These are phyloP conservation scores for Neurospora sp. DNA, from an alignment of 495 filamentous ascomycete genomes.

Conservation along the genomic window DNA sequence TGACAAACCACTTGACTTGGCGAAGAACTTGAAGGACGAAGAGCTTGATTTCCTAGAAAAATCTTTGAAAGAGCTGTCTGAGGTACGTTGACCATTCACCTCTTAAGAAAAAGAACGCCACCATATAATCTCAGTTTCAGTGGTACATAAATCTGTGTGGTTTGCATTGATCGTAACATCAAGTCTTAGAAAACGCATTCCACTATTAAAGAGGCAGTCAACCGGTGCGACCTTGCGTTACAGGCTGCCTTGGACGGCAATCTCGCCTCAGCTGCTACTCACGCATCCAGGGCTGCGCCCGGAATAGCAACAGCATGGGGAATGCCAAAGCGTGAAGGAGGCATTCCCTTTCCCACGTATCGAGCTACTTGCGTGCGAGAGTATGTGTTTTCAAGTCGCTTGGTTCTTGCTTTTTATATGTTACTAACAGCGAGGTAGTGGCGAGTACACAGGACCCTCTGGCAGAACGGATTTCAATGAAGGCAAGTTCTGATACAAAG, in stretches of 20 bases:
- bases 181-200: background rate
- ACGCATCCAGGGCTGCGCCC: background rate
- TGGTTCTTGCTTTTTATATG: slow-evolving; percentile 8
- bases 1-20: slow-evolving; percentile 31
- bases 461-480: slow-evolving; percentile 36
- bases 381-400: slow-evolving; percentile 19
- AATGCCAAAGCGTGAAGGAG: slow-evolving; percentile 31
- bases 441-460: slow-evolving; percentile 18
- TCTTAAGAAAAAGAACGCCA: background rate
- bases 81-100: background rate
- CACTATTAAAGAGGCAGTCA: background rate
- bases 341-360: slow-evolving; percentile 43
- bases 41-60: slow-evolving; percentile 29
- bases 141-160: background rate
- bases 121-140: background rate
- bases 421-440: slow-evolving; percentile 6
- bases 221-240: background rate
- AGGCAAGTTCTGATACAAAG: slow-evolving; percentile 19
- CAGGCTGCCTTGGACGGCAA: background rate
- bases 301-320: slow-evolving; percentile 33
- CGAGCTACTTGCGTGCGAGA: slow-evolving; percentile 44
- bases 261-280: background rate
- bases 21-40: slow-evolving; percentile 25
- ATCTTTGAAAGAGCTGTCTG: slow-evolving; percentile 25
- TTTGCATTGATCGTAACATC: background rate